Base-by-base conservation (phyloP, 2,329 filamentous ascomycete genomes). In the Hymenotorrendiella dingleyae region DNA sequence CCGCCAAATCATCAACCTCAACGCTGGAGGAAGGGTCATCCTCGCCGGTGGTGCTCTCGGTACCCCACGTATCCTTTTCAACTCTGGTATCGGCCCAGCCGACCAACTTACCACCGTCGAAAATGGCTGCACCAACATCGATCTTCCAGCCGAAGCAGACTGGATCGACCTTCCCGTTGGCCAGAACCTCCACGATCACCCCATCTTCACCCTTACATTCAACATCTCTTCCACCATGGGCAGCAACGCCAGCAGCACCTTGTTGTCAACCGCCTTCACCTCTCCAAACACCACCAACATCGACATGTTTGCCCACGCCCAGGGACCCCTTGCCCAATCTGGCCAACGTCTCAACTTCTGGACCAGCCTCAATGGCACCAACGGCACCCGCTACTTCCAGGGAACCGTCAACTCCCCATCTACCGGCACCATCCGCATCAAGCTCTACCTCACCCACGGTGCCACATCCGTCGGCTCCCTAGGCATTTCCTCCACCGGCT, bases 81-180 rank as follows among this genome's bases (percentile, higher is more conserved):
- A 58, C 45, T 52, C 45, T 40, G 54, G 54, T 17, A 58, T 65
- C 46, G 49, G 56, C 38, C 30, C 55, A 20, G 33, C 46, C 3
- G 61, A 62, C 44, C 53, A 58, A 58, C 66, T 80, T 12, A 60
- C 37, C 14, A 56, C 40, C 3, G 54, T 59, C 12, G n/a, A 55
- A 37, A 49, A 46, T 14, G 47, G 55, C 21, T 52, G 43, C 22
- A 44, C 36, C 10, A 45, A 49, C 10, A 44, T 54, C 21, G 70
- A 64, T 1, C 72, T 79, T 65, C 68, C 75, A 16, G 54, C 59
- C 2, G 61, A 69, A 50, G 56, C 60, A 20, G 60, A 72, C 11
- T 80, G 76, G 75, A 77, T 80, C 40, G 61, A 71, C n/a, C 67
- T 79, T 2, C 76, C 76, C 0, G 75, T 80, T 1, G 76, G 76